phyloP scores from a whole-genome alignment of 306 rosid genomes.

The Hylodesmum podocarpum region DNA sequence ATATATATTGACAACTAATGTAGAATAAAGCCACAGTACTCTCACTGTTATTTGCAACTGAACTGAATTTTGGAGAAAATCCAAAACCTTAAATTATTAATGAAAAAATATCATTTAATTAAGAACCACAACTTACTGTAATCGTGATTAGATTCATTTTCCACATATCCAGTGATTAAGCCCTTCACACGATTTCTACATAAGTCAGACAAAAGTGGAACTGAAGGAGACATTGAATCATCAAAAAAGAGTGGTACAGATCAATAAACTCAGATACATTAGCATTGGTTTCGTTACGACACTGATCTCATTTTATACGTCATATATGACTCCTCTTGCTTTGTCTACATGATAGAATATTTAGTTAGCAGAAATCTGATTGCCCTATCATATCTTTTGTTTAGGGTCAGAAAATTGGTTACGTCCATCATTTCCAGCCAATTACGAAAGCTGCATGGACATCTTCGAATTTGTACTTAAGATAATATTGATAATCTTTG shows the following conservation, averaged over 20 bases:
- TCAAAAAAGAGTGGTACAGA: neutral
- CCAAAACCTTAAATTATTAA: neutral
- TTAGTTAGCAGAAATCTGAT: no score
- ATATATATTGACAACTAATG: neutral
- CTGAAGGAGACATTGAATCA: neutral
- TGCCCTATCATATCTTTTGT: no score
- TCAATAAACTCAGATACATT: neutral
- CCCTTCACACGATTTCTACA: neutral
- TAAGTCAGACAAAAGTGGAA: neutral
- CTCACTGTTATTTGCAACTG: neutral
- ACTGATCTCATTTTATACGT: neutral
- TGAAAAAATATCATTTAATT: neutral
- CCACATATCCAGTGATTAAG: neutral
- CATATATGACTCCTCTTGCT: neutral
- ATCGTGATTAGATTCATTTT: neutral
- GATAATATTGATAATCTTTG: neutral
- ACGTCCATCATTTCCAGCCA: no score
- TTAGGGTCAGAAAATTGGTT: no score
- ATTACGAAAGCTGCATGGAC: no score
- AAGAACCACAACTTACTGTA: neutral
- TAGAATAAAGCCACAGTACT: neutral
- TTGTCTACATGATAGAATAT: no score
- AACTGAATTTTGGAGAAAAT: neutral
- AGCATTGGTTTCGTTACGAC: neutral
- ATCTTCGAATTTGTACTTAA: no score